Evolutionary conservation across 805 yeast genomes (phyloP), one percentile per base, ranked within the genome.

Genomic region (Kuraishia piskuri): DNA sequence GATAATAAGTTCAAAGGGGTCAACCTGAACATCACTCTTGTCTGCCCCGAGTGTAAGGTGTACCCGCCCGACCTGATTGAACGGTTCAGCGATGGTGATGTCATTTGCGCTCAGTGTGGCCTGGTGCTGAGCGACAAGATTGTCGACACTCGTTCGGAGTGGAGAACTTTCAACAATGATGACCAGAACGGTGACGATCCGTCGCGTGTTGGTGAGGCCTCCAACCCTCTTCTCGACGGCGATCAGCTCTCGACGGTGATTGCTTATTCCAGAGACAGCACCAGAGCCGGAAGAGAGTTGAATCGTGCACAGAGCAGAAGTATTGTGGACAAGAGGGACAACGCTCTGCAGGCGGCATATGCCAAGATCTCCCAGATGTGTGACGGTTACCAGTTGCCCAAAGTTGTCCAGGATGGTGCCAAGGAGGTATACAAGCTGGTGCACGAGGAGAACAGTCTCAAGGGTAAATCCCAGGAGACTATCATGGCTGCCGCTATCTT

Each of bases 121-220:
- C 75, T 94, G 54, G 98, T 92, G 1, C 78, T 94, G 22, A 88
- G 96, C 60, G 96, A 90, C 66, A 78, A 91, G 58, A 84, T 92
- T 51, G 96, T 92, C 26, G 99, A 92, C 64, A 91, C 96, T 3
- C 78, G 98, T 60, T 89, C 97, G 1, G 99, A 92, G 75, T 92
- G 99, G 99, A 88, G 99, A 75, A 94, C 99, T 2, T 92, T 92
- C 68, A 86, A 95, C 55, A 94, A 94, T 66, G 99, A 92, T 68
- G 99, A 92, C 68, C 98, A 92, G 68, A 94, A 92, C 61, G 96
- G 96, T 62, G 97, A 90, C 68, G 99, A 92, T 68, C 99, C 99
- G 3, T 85, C 94, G 59, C 98, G 99, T 88, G 99, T 92, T 58
- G 99, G 99, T 69, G 97, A 91, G 66, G 97, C 97, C 4, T 84